These are phyloP conservation scores for Hansenula anomala DNA, from an alignment of 1,139 yeast species.

Conservation along the genomic window DNA sequence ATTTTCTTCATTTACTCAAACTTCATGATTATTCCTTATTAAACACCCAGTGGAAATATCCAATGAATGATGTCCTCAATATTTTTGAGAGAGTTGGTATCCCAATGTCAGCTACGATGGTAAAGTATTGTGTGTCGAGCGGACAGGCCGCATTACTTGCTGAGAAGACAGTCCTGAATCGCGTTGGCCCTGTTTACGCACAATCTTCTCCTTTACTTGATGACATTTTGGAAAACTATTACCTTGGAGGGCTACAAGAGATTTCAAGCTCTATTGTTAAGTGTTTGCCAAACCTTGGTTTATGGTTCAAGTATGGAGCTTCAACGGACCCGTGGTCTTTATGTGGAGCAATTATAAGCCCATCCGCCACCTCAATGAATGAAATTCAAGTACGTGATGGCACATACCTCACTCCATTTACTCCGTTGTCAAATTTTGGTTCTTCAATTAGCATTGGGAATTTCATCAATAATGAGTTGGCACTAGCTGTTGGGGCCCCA, in stretches of 20 bases:
- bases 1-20: constrained; percentile 39
- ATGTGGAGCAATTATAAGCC: constrained; percentile 27
- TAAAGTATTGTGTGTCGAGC: constrained; percentile 43
- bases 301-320: constrained; percentile 35
- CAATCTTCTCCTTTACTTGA: constrained; percentile 38
- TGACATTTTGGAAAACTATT: constrained; percentile 39
- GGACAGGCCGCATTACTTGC: constrained; percentile 45
- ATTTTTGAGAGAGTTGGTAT: constrained; percentile 32
- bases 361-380: not conserved
- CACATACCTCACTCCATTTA: constrained; percentile 24
- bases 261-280: constrained; percentile 32
- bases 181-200: constrained; percentile 27
- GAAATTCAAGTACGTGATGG: not conserved
- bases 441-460: constrained; percentile 27
- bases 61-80: constrained; percentile 32
- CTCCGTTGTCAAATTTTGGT: constrained; percentile 38
- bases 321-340: constrained; percentile 34
- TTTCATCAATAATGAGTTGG: constrained; percentile 29
- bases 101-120: constrained; percentile 5
- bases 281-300: constrained; percentile 32
- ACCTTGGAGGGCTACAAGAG: constrained; percentile 47
- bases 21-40: constrained; percentile 16
- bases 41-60: constrained; percentile 35
- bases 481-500: constrained; percentile 47
- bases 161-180: constrained; percentile 31